Evolutionary conservation across 257 asterid genomes (phyloP).

Genomic region (Salvia miltiorrhiza): DNA sequence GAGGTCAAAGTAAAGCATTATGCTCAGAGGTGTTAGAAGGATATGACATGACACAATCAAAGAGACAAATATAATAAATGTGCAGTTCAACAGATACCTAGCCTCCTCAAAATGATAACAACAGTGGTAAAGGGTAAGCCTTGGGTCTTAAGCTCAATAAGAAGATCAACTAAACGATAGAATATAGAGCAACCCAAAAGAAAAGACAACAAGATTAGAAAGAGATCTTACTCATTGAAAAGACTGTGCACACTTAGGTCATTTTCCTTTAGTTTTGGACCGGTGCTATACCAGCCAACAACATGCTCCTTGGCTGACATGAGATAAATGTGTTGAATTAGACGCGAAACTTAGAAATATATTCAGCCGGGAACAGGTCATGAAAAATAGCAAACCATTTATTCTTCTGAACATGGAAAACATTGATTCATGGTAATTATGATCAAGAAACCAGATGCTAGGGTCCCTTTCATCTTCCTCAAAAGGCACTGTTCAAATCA

Average conservation of each 20-base stretch:
- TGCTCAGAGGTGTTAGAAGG: not conserved
- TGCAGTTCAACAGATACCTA: not conserved
- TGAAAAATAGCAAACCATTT: slow-evolving; percentile 50
- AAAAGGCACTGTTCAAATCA: slow-evolving; percentile 71
- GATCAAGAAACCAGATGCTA: slow-evolving; percentile 97
- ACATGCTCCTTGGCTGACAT: slow-evolving; percentile 95
- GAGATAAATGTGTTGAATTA: slow-evolving; percentile 1
- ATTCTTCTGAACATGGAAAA: slow-evolving; percentile 94
- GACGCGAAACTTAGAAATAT: not conserved
- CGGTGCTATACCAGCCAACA: slow-evolving; percentile 99
- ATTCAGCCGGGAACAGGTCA: not conserved
- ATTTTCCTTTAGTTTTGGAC: slow-evolving; percentile 86
- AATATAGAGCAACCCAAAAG: not conserved
- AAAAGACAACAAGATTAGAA: not conserved
- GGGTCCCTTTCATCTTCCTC: slow-evolving; percentile 97
- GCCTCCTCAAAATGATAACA: slow-evolving; percentile 1
- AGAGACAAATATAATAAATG: not conserved
- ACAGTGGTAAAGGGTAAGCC: not conserved
- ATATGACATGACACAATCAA: not conserved
- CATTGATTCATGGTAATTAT: slow-evolving; percentile 94
- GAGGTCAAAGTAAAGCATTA: not conserved
- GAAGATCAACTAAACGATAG: not conserved
- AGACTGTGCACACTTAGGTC: slow-evolving; percentile 74
- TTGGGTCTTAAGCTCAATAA: not conserved
- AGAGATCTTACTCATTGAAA: slow-evolving; percentile 68